Conservation (phyloP, 176 grass and related monocot species). For the Pontederia paniculata region DNA sequence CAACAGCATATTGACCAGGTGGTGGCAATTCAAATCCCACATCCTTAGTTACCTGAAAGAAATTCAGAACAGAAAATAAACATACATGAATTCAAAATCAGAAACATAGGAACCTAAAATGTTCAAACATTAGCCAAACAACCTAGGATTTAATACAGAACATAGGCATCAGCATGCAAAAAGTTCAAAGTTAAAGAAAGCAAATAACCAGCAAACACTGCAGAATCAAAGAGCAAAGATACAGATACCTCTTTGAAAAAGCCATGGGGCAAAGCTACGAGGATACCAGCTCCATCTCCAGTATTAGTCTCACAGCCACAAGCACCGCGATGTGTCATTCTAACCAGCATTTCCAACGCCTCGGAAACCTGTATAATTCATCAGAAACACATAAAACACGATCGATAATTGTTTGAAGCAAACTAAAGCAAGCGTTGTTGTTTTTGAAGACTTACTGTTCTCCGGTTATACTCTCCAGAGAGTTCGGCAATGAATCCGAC, state of each 20-base stretch:
- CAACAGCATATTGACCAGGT: constrained; percentile 60
- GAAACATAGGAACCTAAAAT: not conserved
- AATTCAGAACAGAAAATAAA: constrained; percentile 3
- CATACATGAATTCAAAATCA: not conserved
- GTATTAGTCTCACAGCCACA: constrained; percentile 95
- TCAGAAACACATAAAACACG: not conserved
- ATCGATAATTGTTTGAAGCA: not conserved
- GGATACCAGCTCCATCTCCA: constrained; percentile 87
- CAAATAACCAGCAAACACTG: not conserved
- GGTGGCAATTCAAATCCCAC: constrained; percentile 64
- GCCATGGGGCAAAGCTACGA: constrained; percentile 73
- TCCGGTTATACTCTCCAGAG: constrained; percentile 49
- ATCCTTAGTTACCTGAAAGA: constrained; percentile 64
- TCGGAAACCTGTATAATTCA: constrained; percentile 43
- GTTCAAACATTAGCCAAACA: not conserved
- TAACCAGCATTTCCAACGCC: constrained; percentile 85
- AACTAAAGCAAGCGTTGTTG: not conserved
- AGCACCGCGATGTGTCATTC: constrained; percentile 92
- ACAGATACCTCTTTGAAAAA: constrained; percentile 55
- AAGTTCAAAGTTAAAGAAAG: not conserved
- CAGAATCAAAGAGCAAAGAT: not conserved
- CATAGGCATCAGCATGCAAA: not conserved
- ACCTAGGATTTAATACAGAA: not conserved
- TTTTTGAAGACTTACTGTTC: constrained; percentile 48
- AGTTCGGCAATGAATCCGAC: constrained; percentile 94